Percentiles rank a stretch among this genome's conserved stretches.
Conservation (phyloP, 257 asterid species). For the Plantago elongata region DNA sequence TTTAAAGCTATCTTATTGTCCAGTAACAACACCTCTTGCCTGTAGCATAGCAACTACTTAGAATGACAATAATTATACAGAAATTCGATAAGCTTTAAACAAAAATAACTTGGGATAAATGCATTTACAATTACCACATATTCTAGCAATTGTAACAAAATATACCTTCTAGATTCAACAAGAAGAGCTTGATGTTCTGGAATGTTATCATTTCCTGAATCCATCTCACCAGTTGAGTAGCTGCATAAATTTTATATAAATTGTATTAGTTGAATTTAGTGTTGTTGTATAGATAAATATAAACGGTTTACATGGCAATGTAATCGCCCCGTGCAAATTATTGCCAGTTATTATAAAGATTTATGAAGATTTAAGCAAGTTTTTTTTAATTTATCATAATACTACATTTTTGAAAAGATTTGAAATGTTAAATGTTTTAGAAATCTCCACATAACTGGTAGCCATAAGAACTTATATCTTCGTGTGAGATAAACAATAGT, state of each 20-base stretch:
- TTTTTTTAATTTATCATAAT: neutral
- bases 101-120: conserved; percentile 3
- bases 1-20: conserved; percentile 90
- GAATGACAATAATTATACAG: too few species aligned
- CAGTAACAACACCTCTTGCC: conserved; percentile 72
- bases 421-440: neutral
- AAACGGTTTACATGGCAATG: too few species aligned
- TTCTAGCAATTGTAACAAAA: conserved; percentile 2
- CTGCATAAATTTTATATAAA: conserved; percentile 35
- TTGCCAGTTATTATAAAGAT: neutral
- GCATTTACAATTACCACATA: neutral
- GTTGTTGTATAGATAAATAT: neutral
- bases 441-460: neutral
- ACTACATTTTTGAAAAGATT: neutral
- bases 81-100: neutral
- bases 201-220: conserved; percentile 41
- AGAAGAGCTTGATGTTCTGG: conserved; percentile 71
- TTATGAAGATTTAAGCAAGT: neutral
- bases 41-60: conserved; percentile 27
- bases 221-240: conserved; percentile 59
- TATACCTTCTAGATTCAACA: conserved; percentile 75
- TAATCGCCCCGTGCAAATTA: neutral
- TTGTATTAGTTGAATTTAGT: conserved; percentile 8
- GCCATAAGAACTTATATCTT: neutral
- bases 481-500: too few species aligned